Evolutionary conservation across 352 stramenopile genomes (phyloP).

Genomic region (Thraustochytrium sp.): DNA sequence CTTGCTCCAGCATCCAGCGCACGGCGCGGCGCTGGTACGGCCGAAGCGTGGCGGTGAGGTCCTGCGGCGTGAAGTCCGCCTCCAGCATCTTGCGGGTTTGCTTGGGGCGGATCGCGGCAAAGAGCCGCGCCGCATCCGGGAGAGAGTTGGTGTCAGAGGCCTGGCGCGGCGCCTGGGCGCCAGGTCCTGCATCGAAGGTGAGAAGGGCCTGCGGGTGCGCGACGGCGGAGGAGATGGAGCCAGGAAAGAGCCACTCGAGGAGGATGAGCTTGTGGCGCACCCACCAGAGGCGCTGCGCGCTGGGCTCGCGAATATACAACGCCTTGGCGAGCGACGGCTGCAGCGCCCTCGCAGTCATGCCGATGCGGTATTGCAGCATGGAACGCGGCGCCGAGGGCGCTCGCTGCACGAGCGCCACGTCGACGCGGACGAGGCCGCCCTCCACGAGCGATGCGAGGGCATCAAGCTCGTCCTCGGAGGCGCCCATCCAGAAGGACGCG

Average conservation of each 20-base stretch:
- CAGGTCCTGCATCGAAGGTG: background rate
- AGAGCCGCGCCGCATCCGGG: background rate
- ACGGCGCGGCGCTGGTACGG: slow-evolving; percentile 28
- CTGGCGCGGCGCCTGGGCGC: background rate
- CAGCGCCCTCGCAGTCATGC: background rate
- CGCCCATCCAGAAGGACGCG: slow-evolving; percentile 18
- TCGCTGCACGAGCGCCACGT: too few species aligned
- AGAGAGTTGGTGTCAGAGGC: background rate
- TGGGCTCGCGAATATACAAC: background rate
- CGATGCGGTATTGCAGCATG: background rate
- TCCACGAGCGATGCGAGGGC: background rate
- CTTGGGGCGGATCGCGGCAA: background rate
- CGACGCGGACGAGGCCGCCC: background rate
- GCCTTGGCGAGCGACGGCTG: background rate
- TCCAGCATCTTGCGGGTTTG: background rate
- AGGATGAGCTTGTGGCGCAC: background rate
- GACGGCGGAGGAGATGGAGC: background rate
- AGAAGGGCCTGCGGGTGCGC: background rate
- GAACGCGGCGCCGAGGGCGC: background rate
- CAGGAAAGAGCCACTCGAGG: slow-evolving; percentile 37
- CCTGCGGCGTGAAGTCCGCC: background rate
- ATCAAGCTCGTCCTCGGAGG: background rate
- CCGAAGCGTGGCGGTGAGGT: background rate
- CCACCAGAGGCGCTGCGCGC: background rate
- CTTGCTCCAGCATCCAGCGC: slow-evolving; percentile 27